Conservation (phyloP, 345 rosid genomes). For the Linum usitatissimum region DNA sequence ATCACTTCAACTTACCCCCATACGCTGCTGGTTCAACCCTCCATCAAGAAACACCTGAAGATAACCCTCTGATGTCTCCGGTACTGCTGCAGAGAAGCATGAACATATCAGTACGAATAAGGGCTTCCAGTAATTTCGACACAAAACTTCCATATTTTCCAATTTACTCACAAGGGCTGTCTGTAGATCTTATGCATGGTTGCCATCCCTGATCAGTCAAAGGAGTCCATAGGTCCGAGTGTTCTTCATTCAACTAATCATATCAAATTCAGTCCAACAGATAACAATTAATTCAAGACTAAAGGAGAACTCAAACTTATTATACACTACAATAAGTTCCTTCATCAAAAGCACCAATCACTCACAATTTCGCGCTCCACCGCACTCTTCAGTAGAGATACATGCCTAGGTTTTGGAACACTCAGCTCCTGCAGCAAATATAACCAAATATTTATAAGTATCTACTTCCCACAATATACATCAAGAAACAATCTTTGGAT, state of each 20-base stretch:
- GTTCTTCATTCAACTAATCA: constrained; percentile 46
- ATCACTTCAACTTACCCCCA: constrained; percentile 58
- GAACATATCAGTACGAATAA: background rate
- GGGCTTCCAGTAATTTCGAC: background rate
- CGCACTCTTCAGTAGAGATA: constrained; percentile 63
- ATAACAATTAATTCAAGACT: background rate
- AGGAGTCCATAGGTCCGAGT: constrained; percentile 76
- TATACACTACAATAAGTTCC: background rate
- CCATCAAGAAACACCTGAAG: constrained; percentile 95
- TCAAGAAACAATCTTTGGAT: background rate
- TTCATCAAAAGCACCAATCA: background rate
- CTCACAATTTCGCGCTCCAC: constrained; percentile 53
- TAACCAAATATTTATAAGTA: background rate
- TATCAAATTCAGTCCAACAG: background rate
- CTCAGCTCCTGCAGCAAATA: constrained; percentile 48
- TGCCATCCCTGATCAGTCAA: constrained; percentile 74
- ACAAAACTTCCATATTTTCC: no score
- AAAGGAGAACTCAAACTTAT: background rate
- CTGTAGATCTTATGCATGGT: constrained; percentile 38
- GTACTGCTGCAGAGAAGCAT: constrained; percentile 37
- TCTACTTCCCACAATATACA: background rate
- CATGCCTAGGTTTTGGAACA: constrained; percentile 57
- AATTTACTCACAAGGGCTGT: constrained; percentile 31
- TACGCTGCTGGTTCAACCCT: constrained; percentile 92
- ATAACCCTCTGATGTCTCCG: constrained; percentile 49